Evolutionary conservation across 2,329 filamentous ascomycete genomes (phyloP), one percentile per base, ranked within the genome.

Genomic region (Rhinocladiella similis): DNA sequence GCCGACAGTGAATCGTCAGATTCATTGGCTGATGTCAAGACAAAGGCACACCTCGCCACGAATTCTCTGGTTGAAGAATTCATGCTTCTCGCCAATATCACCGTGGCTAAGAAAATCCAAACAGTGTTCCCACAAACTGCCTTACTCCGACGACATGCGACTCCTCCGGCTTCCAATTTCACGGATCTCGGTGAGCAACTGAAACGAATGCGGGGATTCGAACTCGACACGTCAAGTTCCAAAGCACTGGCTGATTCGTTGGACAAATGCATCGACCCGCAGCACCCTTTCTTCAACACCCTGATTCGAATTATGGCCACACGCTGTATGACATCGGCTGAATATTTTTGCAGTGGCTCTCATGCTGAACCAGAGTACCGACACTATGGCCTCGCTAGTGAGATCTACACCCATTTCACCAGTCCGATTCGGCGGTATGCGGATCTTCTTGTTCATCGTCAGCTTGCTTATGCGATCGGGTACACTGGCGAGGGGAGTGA

Each of bases 351-450:
- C 75, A 90, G 93, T 0, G 94, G 94, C 58, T 92, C 91, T 5
- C 91, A 97, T 71, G 85, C 92, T 0, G 93, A 94, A 71, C 88
- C 91, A 0, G 94, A 97, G 71, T 99, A 96, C 81, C 85, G 91
- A 50, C 95, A 99, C 76, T 99, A 99, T 73, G 94, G 94, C 65
- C 86, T 99, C 35, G 95, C 95, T 0, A 91, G 89, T 3, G 90
- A 95, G 68, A 99, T 99, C 71, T 99, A 99, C 78, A 99, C 94
- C 1, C 94, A 99, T 73, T 99, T 99, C 75, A 99, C 94, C 0
- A 95, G 90, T 3, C 95, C 94, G 3, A 99, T 99, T 70, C 89
- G 94, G 57, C 90, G 95, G 27, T 99, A 99, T 71, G 93, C 93
- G n/a, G 94, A 99, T 77, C 83, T 99, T 2, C 86, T 96, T 54